Evolutionary conservation across 345 rosid species (phyloP).

Genomic region (Heritiera littoralis): DNA sequence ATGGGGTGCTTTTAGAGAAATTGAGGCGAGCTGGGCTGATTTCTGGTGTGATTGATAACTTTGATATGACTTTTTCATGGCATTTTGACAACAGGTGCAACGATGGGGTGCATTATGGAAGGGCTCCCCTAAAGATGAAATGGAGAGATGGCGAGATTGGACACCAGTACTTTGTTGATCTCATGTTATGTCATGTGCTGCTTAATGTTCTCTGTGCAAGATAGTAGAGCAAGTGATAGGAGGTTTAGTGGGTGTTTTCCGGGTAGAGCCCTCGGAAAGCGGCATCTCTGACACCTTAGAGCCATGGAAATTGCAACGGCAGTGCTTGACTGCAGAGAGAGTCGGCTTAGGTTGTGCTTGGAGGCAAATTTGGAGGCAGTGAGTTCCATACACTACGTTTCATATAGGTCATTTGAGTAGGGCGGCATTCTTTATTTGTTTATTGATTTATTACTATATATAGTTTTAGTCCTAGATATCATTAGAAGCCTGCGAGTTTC

Average conservation of each 20-base stretch:
- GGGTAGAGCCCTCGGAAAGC: slow-evolving; percentile 8
- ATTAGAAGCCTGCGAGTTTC: slow-evolving; percentile 5
- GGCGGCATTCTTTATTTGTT: slow-evolving; percentile 38
- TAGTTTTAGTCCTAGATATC: slow-evolving; percentile 19
- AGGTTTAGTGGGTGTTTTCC: background rate
- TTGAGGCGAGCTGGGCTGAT: slow-evolving; percentile 61
- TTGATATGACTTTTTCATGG: slow-evolving; percentile 93
- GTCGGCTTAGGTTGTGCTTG: slow-evolving; percentile 6
- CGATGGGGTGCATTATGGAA: slow-evolving; percentile 94
- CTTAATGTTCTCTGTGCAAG: slow-evolving; percentile 66
- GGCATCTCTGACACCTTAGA: slow-evolving; percentile 12
- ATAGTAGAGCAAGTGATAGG: slow-evolving; percentile 21
- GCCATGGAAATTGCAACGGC: slow-evolving; percentile 11
- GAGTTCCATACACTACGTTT: slow-evolving; percentile 10
- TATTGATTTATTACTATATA: slow-evolving; percentile 12
- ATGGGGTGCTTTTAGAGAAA: slow-evolving; percentile 71
- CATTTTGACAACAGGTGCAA: slow-evolving; percentile 89
- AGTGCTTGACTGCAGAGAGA: slow-evolving; percentile 9
- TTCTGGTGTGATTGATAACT: slow-evolving; percentile 74
- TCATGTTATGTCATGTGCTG: slow-evolving; percentile 87
- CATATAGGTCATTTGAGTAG: slow-evolving; percentile 5
- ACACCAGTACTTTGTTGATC: slow-evolving; percentile 96
- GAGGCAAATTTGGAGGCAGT: slow-evolving; percentile 5
- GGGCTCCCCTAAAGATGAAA: slow-evolving; percentile 73
- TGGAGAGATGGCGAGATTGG: slow-evolving; percentile 97